phyloP scores from a whole-genome alignment of 1,139 yeast species.

The Geotrichum histeridarum region DNA sequence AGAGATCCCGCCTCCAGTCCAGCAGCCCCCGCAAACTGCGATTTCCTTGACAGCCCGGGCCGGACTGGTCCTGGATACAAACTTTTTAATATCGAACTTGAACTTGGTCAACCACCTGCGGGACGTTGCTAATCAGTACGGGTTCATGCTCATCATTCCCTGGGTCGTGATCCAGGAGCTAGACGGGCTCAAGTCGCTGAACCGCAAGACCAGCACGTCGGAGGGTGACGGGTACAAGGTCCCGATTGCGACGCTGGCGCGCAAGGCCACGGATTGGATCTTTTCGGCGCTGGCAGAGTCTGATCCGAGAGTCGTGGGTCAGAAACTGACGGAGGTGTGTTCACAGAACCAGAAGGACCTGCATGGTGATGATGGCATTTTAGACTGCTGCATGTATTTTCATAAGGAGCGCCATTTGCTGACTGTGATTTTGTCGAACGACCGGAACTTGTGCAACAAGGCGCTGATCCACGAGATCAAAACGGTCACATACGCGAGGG shows the following conservation, averaged over 20 bases:
- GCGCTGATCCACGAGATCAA: conserved; percentile 64
- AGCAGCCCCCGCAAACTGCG: background rate
- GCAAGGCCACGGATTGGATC: conserved; percentile 78
- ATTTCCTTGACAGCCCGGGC: background rate
- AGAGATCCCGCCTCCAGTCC: background rate
- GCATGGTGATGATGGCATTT: conserved; percentile 70
- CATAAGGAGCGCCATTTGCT: conserved; percentile 40
- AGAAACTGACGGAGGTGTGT: conserved; percentile 49
- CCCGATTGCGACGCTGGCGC: conserved; percentile 43
- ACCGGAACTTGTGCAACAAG: conserved; percentile 72
- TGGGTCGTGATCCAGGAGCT: conserved; percentile 64
- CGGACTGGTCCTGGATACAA: conserved; percentile 23
- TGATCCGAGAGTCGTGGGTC: conserved; percentile 56
- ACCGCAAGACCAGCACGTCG: conserved; percentile 20
- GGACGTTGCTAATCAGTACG: conserved; percentile 38
- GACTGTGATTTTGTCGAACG: conserved; percentile 70
- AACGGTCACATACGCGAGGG: conserved; percentile 59
- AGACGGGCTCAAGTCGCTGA: conserved; percentile 64
- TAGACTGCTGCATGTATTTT: conserved; percentile 76
- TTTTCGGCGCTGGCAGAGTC: conserved; percentile 53
- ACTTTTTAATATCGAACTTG: conserved; percentile 23
- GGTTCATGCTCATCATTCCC: conserved; percentile 60
- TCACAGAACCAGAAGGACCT: conserved; percentile 39
- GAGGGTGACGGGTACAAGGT: conserved; percentile 13
- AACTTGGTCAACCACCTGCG: conserved; percentile 19